Evolutionary conservation across 768 basidiomycete genomes (phyloP), one percentile per base, ranked within the genome.

Genomic region (Vararia minispora): DNA sequence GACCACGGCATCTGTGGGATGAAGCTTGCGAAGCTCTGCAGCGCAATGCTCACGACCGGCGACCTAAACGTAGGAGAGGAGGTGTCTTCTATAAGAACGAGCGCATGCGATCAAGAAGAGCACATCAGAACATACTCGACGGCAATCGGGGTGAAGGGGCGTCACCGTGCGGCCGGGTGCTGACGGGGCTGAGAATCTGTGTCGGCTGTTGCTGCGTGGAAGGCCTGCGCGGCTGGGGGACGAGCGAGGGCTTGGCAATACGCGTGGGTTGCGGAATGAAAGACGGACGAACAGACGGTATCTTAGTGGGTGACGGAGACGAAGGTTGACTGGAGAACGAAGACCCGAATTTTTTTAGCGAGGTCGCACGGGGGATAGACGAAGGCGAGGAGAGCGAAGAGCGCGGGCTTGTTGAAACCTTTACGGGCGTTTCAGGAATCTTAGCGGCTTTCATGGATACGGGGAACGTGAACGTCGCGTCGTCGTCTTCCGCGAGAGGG

Each of bases 11-110:
- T 42, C 32, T n/a, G n/a, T n/a, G 75, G 69, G 41, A 79, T 73
- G 44, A 77, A 65, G 56, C 66, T 76, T 46, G 77, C 71, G 51
- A 83, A 50, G 40, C 68, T 67, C 46, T 74, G 72, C 44, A 79
- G 66, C 56, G 74, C 60, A n/a, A n/a, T n/a, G n/a, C n/a, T n/a
- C 45, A 70, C 62, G 48, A 71, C 58, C 37, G 67, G 69, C 42
- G 69, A 62, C 59, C 68, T 71, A 39, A 70, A 32, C 28, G 46
- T 61, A 37, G 66, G 67, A 43, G 68, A 62, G 48, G 66, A 59
- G 37, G 71, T 14, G 18, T 33, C 32, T 33, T 17, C 14, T 13
- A n/a, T n/a, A n/a, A n/a, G n/a, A n/a, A n/a, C n/a, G n/a, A n/a
- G n/a, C n/a, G n/a, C n/a, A n/a, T n/a, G 61, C 43, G 62, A 55